Base-by-base conservation (phyloP, 768 basidiomycete genomes). In the Trametes coccinea region DNA sequence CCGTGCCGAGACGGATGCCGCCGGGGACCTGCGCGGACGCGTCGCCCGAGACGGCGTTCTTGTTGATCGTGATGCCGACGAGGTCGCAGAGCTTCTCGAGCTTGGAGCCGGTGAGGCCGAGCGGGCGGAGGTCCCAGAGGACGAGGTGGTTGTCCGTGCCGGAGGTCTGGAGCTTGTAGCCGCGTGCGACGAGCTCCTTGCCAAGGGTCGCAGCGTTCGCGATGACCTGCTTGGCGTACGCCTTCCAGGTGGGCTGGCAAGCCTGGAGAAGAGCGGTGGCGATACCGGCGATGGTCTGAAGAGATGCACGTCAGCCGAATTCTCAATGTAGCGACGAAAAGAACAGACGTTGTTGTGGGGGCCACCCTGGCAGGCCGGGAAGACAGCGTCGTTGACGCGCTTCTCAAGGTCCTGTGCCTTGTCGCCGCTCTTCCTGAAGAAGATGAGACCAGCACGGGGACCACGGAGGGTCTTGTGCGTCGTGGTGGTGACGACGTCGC, bases 381-480 rank as follows among this genome's bases (percentile, higher is more conserved):
- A 99, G 65, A 99, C 96, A 52, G 97, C 95, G 44, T 96, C 92
- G 74, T 98, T 98, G 70, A 99, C 87, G 60, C 95, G 90, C 77
- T 93, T 93, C 83, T 98, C 97, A 47, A 99, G 85, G 68, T 98
- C 96, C 69, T 84, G 78, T 30, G 85, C 77, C 61, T 87, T 82
- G 71, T 90, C 84, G 68, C 87, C 86, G 73, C 96, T 94, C 77
- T 90, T 97, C 76, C 91, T 86, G 88, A 96, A 99, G 85, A 99
- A 99, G 80, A 99, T 91, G 64, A 99, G 80, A 74, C 97, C 97
- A 53, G 96, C 97, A 67, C 97, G 90, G 58, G 97, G 95, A 53
- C 97, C 97, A 71, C 97, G 93, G 54, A 99, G 92, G 16, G 97
- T 98, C 82, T 98, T 98, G 85, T 99, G 97, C 85, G 97, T 98